A percentile compares a stretch with the other conserved stretches of the same genome.
These are phyloP conservation scores for Saccharomycopsis olivae DNA, from an alignment of 805 yeast species.

Conservation along the genomic window DNA sequence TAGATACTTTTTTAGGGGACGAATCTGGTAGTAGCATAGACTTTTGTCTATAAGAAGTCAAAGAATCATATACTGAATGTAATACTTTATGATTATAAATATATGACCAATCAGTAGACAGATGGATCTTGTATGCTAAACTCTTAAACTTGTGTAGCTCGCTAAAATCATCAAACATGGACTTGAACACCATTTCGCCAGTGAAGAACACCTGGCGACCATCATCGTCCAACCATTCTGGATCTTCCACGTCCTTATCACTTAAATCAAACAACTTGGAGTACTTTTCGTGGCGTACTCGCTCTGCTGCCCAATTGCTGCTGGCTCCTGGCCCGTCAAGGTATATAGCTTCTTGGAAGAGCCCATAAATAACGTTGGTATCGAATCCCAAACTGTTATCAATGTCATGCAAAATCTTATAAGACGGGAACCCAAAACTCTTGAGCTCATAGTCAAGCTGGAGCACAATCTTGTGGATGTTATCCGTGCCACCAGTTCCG, in stretches of 20 bases:
- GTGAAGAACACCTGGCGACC: conserved; percentile 31
- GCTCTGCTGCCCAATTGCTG: conserved; percentile 41
- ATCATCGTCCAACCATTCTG: conserved; percentile 12
- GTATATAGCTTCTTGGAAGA: conserved; percentile 51
- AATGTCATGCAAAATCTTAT: conserved; percentile 26
- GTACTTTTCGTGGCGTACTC: conserved; percentile 23
- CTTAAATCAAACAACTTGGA: conserved; percentile 23
- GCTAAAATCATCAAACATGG: conserved; percentile 38
- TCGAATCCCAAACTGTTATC: conserved; percentile 34
- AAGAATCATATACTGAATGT: conserved; percentile 9
- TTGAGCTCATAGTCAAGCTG: conserved; percentile 31
- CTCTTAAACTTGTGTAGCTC: conserved; percentile 31
- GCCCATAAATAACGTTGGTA: conserved; percentile 42
- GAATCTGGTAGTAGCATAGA: conserved; percentile 1
- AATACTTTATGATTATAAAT: conserved; percentile 22
- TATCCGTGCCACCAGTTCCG: conserved; percentile 38
- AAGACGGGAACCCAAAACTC: conserved; percentile 29
- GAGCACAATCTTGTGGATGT: conserved; percentile 34
- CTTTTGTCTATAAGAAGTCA: conserved; percentile 4
- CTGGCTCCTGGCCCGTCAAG: conserved; percentile 30
- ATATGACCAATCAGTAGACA: conserved; percentile 23
- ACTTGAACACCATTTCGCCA: conserved; percentile 46
- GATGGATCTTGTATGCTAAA: conserved; percentile 29
- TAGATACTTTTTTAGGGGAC: conserved; percentile 1
- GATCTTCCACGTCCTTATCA: conserved; percentile 6